Evolutionary conservation across 164 flowering plant genomes (phyloP), one percentile per base, ranked within the genome.

Genomic region (Berberis vulgaris): DNA sequence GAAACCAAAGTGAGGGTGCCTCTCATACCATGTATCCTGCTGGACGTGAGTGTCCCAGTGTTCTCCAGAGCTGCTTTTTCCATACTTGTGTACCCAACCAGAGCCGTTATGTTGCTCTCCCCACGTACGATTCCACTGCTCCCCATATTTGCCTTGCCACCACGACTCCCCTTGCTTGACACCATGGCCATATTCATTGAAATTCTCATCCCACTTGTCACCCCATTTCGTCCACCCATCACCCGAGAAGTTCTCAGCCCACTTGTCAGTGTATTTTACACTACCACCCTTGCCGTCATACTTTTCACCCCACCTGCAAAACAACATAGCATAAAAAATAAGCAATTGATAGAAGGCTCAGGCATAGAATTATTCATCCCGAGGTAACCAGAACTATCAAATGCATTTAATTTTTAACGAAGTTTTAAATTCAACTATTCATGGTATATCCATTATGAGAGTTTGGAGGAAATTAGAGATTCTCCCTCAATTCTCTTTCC

Each of bases 161-260:
- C 98, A 94, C 40, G 85, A 82, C 77, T 94, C 98, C 46, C 98
- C 98, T 69, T 91, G 98, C 74, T 91, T 90, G 40, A 94, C 85
- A 26, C 98, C 98, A 38, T 84, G 76, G 45, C 82, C 78, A 61
- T 81, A 70, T 1, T 61, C 65, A 69, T 91, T 83, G 57, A 88
- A 94, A 57, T 83, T 62, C 65, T 94, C 98, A 71, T 91, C 97
- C 98, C 98, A 91, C 71, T 91, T 89, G 75, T 94, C 99, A 50
- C 99, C 99, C 99, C 97, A 91, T 72, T 89, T 94, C 7, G 86
- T 47, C 97, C 97, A 91, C 6, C 84, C 90, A 71, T 80, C 96
- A 41, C 85, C 93, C 69, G 87, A 91, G 5, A 59, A 74, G 2
- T 94, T 86, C 74, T 91, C 96, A 0, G 99, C 97, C 99, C 99